Evolutionary conservation across 2,329 filamentous ascomycete species (phyloP).

Genomic region (Colletotrichum limetticola): DNA sequence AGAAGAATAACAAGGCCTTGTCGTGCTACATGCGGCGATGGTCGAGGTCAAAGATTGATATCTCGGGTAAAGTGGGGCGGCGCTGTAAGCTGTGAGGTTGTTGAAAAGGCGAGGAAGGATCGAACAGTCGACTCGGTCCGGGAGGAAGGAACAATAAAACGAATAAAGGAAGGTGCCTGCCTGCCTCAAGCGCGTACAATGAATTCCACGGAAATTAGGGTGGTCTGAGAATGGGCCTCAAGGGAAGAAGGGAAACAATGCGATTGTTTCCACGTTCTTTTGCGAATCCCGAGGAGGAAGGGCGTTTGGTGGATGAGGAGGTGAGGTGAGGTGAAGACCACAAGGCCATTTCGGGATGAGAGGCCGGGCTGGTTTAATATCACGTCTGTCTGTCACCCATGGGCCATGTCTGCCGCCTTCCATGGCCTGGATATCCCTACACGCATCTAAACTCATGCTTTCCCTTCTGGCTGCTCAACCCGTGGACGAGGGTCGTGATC

Average conservation of each 20-base stretch:
- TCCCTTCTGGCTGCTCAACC: not conserved
- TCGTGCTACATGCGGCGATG: slow-evolving; percentile 19
- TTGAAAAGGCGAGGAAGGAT: slow-evolving; percentile 14
- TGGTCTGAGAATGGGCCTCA: slow-evolving; percentile 26
- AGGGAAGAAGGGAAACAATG: slow-evolving; percentile 30
- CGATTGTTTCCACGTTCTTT: slow-evolving; percentile 31
- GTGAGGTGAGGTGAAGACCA: slow-evolving; percentile 12
- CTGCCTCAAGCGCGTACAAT: slow-evolving; percentile 27
- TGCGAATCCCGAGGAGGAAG: not conserved
- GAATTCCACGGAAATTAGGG: slow-evolving; percentile 13
- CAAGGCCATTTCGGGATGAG: slow-evolving; percentile 19
- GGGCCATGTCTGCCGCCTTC: slow-evolving; percentile 13
- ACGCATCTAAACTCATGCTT: slow-evolving; percentile 6
- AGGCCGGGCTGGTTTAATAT: slow-evolving; percentile 30
- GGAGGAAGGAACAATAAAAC: slow-evolving; percentile 16
- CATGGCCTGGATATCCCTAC: slow-evolving; percentile 25
- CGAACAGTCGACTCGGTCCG: slow-evolving; percentile 14
- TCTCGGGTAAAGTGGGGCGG: not conserved
- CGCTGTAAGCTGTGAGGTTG: not conserved
- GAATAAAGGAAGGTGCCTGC: slow-evolving; percentile 22
- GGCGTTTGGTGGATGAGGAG: slow-evolving; percentile 22
- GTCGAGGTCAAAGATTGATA: not conserved
- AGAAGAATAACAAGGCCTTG: slow-evolving; percentile 4
- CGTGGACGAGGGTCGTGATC: slow-evolving; percentile 18
- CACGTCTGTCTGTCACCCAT: slow-evolving; percentile 10